Conservation (phyloP, 2,329 filamentous ascomycete genomes). For the Leptosphaerulina australis region DNA sequence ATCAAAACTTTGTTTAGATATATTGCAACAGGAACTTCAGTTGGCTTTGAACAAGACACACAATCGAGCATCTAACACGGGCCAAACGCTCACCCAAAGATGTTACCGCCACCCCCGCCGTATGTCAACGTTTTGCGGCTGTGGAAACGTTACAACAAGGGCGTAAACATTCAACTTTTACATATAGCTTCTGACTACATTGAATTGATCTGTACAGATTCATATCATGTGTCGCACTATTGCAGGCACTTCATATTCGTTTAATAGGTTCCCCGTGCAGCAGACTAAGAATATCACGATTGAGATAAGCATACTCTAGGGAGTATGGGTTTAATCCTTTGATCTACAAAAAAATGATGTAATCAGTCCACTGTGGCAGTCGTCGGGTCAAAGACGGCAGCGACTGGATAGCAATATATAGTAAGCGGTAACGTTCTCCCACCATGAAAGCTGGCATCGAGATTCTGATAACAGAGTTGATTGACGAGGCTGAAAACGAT, state of each 20-base stretch:
- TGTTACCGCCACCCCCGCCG: conserved; percentile 6
- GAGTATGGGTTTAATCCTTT: too few species aligned
- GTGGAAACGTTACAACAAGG: conserved; percentile 6
- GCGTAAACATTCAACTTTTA: not conserved
- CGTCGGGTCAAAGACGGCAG: too few species aligned
- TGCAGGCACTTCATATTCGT: conserved; percentile 1
- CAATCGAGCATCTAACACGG: not conserved
- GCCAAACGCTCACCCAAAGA: not conserved
- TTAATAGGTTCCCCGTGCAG: not conserved
- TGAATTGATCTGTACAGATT: not conserved
- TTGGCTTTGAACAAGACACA: not conserved
- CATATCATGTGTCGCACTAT: not conserved
- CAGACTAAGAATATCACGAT: too few species aligned
- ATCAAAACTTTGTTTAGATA: not conserved
- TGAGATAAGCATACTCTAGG: too few species aligned
- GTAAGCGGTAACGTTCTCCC: too few species aligned
- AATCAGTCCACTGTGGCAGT: conserved; percentile 3
- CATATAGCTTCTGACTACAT: not conserved
- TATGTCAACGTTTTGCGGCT: conserved; percentile 18
- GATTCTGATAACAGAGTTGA: too few species aligned
- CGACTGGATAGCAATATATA: too few species aligned
- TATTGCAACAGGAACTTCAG: not conserved
- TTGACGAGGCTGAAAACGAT: too few species aligned
- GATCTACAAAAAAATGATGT: conserved; percentile 6
- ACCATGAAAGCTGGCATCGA: too few species aligned